Evolutionary conservation across 2,329 filamentous ascomycete genomes (phyloP), one percentile per base, ranked within the genome.

Genomic region (Colletotrichum somersetense): DNA sequence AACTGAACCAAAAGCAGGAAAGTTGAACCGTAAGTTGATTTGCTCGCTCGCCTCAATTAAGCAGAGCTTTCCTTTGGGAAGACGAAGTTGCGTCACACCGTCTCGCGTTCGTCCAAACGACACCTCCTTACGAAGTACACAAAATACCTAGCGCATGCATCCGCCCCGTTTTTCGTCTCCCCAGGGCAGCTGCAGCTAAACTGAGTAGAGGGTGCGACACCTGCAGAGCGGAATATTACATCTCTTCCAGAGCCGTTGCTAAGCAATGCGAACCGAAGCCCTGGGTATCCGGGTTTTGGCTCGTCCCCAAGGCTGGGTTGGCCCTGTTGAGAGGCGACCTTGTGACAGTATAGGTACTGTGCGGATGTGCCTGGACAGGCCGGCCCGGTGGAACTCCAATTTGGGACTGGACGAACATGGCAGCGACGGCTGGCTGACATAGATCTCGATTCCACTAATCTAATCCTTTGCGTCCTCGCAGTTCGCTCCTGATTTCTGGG

Each of bases 291-390:
- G 33, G n/a, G 62, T 46, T 42, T 33, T 50, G 59, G 30, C 10
- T 61, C 30, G 23, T 50, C 46, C 30, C 61, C 20, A n/a, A 40
- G 48, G 23, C 50, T 42, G 33, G 35, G 57, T 44, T 35, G 33
- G 67, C 46, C 63, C 30, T 71, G 57, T 23, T 5, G 3, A 16
- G 26, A 11, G 18, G 38, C 16, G 38, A 26, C 2, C 35, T 55
- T 8, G 16, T 38, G 35, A 46, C 23, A n/a, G 68, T 58, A 55
- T 65, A n/a, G n/a, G n/a, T n/a, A 62, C 52, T 63, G 69, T 71
- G 35, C 8, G 11, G 35, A 11, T 38, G 35, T 38, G 58, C 44
- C 35, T 40, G 23, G 42, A 20, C 42, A 44, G 40, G 33, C 46
- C 14, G 23, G 52, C 23, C 30, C 10, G n/a, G 26, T 14, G 33